Evolutionary conservation across 305 asterid species (phyloP).

Genomic region (Solanum hybrid): DNA sequence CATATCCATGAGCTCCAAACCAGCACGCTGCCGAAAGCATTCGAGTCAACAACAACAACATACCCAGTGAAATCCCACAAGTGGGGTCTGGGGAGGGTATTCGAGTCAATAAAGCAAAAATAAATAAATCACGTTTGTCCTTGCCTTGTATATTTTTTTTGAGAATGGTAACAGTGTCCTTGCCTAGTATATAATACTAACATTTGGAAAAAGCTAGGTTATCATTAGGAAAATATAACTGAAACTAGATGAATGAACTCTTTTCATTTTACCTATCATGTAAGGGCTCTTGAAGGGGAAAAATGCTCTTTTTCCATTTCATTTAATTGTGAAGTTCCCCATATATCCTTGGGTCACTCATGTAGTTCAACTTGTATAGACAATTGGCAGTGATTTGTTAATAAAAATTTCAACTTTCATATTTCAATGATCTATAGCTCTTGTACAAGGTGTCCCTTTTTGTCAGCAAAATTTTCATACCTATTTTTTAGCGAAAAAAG

Average conservation of each 20-base stretch:
- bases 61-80: background rate
- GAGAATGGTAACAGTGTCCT: background rate
- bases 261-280: background rate
- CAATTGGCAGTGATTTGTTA: background rate
- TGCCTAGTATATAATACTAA: background rate
- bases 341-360: background rate
- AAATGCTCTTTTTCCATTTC: background rate
- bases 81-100: background rate
- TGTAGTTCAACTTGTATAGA: background rate
- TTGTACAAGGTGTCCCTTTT: background rate
- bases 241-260: background rate
- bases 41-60: conserved; percentile 19
- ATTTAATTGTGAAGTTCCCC: background rate
- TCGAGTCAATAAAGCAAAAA: conserved; percentile 22
- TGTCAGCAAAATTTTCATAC: background rate
- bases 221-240: background rate
- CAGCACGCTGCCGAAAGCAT: conserved; percentile 75
- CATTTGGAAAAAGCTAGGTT: background rate
- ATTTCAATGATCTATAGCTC: background rate
- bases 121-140: background rate
- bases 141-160: background rate
- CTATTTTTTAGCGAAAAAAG: background rate
- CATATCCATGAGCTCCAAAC: conserved; percentile 98
- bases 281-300: background rate
- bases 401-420: background rate